Evolutionary conservation across 257 asterid genomes (phyloP), one percentile per base, ranked within the genome.

Genomic region (Jasminum sambac): DNA sequence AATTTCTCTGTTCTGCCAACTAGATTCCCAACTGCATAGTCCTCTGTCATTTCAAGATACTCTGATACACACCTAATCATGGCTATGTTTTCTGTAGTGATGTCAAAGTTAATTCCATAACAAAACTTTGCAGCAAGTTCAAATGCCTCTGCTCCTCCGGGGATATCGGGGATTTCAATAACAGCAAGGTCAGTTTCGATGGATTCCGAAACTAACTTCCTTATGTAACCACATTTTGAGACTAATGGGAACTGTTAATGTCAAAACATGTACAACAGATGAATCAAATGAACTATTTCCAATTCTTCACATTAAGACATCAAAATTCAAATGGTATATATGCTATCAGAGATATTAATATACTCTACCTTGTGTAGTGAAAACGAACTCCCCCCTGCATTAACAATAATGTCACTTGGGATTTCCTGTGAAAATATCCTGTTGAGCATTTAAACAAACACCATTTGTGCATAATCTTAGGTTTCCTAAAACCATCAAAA

Each of bases 391-490:
- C 90, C 96, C 26, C 87, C 91, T 25, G 89, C 95, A 76, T 57
- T 71, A 65, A 90, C 85, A 19, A 84, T 85, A 46, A 92, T 67
- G 77, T 92, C 98, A 57, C 98, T 92, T 0, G 91, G 89, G 41
- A 90, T 75, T 82, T 92, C 98, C 78, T 88, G 96, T 57, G 96
- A 88, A 74, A 86, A 90, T 11, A 92, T 88, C 98, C 98, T 92
- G 87, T 72, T 43, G 7, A 52, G 70, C 23, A 74, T 65, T 76
- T 19, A 6, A 25, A 50, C 36, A 48, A 72, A 68, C 40, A 70
- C 5, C 66, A 63, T 5, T 63, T 42, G 52, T 5, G 23, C 60
- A 57, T 42, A 26, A 58, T 11, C 9, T 24, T 25, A 8, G 0
- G 5, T 25, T 11, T 34, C 26, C n/a, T 39, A 40, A 38, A 19